A percentile compares a stretch with the other conserved stretches of the same genome.
Evolutionary conservation across 2,329 filamentous ascomycete species (phyloP).

Genomic region (Penicillium sp.): DNA sequence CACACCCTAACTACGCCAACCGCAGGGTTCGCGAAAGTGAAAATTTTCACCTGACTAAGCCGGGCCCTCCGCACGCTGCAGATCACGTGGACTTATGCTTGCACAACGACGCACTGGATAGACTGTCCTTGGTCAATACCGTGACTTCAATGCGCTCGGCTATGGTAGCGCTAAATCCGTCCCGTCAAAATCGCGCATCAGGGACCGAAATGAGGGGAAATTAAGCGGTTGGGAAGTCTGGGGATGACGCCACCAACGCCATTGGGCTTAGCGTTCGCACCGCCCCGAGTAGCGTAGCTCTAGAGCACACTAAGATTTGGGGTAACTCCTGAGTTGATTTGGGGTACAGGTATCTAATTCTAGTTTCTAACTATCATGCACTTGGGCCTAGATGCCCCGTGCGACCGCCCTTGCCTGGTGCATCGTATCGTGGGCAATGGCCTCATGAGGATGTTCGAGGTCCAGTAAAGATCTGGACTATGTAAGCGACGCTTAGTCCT

Average conservation of each 20-base stretch:
- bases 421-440: background rate
- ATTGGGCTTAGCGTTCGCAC: background rate
- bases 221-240: background rate
- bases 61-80: no score
- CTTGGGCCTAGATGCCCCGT: background rate
- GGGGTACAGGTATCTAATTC: background rate
- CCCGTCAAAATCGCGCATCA: background rate
- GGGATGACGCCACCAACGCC: background rate
- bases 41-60: background rate
- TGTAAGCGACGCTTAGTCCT: no score
- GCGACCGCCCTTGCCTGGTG: background rate
- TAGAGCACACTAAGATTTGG: background rate
- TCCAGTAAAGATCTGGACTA: background rate
- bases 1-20: no score
- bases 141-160: background rate
- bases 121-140: no score
- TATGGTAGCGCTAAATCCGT: background rate
- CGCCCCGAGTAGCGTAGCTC: background rate
- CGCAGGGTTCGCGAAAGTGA: no score
- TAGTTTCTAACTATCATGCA: background rate
- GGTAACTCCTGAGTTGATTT: background rate
- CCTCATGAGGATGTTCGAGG: background rate
- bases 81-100: no score
- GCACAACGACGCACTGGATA: background rate
- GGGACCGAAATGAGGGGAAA: background rate